These are phyloP conservation scores for Phylloporus rhodoxanthus DNA, from an alignment of 768 basidiomycete genomes.

Conservation along the genomic window DNA sequence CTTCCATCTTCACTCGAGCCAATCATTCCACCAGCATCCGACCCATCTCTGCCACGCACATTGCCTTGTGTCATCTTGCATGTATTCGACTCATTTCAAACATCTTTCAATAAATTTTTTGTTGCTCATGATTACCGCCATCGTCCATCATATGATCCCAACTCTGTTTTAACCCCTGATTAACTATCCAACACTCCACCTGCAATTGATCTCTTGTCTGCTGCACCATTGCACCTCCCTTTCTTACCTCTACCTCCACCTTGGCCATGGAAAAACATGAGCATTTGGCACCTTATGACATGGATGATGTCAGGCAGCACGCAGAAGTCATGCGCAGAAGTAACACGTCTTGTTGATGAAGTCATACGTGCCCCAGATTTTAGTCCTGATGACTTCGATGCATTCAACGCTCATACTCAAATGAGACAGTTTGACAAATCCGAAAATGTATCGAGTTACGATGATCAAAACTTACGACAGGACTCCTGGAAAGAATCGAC, in stretches of 20 bases:
- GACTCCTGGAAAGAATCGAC: slow-evolving; percentile 10
- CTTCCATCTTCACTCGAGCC: not conserved
- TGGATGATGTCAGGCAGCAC: slow-evolving; percentile 11
- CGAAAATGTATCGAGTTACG: not conserved
- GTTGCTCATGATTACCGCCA: not conserved
- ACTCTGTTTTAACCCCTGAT: not conserved
- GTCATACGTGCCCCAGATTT: slow-evolving; percentile 6
- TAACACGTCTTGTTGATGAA: slow-evolving; percentile 1
- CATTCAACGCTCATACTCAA: slow-evolving; percentile 10
- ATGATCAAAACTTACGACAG: not conserved
- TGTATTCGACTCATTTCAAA: not conserved
- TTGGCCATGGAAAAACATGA: slow-evolving; percentile 13
- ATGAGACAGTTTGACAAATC: slow-evolving; percentile 9
- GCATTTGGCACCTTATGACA: slow-evolving; percentile 8
- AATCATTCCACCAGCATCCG: not conserved
- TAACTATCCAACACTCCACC: not conserved
- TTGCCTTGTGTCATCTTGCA: not conserved
- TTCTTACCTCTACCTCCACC: not conserved
- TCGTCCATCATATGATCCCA: not conserved
- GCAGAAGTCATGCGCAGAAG: slow-evolving; percentile 6
- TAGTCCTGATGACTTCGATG: slow-evolving; percentile 7
- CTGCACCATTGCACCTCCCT: not conserved
- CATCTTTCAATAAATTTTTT: not conserved
- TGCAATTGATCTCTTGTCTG: too few relatives aligned
- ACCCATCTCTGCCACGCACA: not conserved